A percentile compares a stretch with the other conserved stretches of the same genome.
These are phyloP conservation scores for Coleophoma eucalyptorum DNA, from an alignment of 2,329 filamentous ascomycete genomes.

Conservation along the genomic window DNA sequence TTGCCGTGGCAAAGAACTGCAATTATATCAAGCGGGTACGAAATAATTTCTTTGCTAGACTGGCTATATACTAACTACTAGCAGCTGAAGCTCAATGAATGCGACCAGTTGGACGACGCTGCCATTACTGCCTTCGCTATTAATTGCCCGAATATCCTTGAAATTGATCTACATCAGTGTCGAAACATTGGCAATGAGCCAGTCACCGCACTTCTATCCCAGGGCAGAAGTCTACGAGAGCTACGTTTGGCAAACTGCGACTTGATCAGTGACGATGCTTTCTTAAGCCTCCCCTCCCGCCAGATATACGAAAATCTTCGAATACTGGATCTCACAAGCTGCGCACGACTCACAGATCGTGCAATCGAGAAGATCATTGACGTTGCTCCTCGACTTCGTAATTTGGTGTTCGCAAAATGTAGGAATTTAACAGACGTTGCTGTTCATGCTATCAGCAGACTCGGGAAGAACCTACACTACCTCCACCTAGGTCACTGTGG, in stretches of 20 bases:
- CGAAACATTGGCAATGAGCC: slow-evolving; percentile 76
- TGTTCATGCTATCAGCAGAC: slow-evolving; percentile 79
- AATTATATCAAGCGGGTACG: slow-evolving; percentile 80
- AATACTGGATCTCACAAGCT: slow-evolving; percentile 91
- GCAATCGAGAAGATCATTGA: slow-evolving; percentile 86
- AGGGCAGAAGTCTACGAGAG: slow-evolving; percentile 82
- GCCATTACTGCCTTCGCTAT: slow-evolving; percentile 82
- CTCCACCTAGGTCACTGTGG: slow-evolving; percentile 92
- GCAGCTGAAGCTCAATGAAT: slow-evolving; percentile 91
- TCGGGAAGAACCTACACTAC: slow-evolving; percentile 96
- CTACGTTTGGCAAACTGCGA: slow-evolving; percentile 82
- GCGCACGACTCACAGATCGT: slow-evolving; percentile 76
- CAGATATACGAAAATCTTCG: slow-evolving; percentile 80
- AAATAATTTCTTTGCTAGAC: slow-evolving; percentile 8
- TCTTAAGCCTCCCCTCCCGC: slow-evolving; percentile 68
- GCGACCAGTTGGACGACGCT: slow-evolving; percentile 75
- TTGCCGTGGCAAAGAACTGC: slow-evolving; percentile 76
- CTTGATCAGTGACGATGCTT: slow-evolving; percentile 82
- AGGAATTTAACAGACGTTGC: slow-evolving; percentile 86
- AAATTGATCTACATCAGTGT: slow-evolving; percentile 93
- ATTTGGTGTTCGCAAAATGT: slow-evolving; percentile 93
- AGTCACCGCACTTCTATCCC: slow-evolving; percentile 74
- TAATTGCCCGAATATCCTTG: slow-evolving; percentile 87
- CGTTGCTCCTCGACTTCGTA: slow-evolving; percentile 81
- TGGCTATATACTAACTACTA: slow-evolving; percentile 11